A percentile compares a stretch with the other conserved stretches of the same genome.
Evolutionary conservation across 352 stramenopile species (phyloP).

Genomic region (Pythium dissimile): DNA sequence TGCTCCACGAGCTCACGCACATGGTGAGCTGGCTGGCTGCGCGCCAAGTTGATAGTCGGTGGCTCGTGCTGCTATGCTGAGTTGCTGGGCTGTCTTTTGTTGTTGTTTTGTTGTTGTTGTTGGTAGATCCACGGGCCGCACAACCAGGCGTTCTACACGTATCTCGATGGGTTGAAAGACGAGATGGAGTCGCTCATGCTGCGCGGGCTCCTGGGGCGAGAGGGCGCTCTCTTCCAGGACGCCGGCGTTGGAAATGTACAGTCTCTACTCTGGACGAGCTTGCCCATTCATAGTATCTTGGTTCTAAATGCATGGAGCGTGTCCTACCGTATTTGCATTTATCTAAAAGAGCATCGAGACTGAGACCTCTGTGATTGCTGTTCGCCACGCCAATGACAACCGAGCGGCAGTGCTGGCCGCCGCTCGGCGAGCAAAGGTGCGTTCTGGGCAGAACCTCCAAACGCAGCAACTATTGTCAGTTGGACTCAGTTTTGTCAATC

Average conservation of each 20-base stretch:
- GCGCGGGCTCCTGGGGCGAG: constrained; percentile 36
- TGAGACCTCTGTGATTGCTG: constrained; percentile 15
- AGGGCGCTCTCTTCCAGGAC: constrained; percentile 41
- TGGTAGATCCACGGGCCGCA: constrained; percentile 45
- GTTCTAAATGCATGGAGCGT: too few species aligned
- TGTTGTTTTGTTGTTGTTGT: too few species aligned
- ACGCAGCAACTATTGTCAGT: too few species aligned
- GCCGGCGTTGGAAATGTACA: constrained; percentile 39
- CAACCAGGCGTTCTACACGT: constrained; percentile 69
- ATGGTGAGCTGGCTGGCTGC: too few species aligned
- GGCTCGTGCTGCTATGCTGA: neutral
- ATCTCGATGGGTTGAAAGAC: constrained; percentile 51
- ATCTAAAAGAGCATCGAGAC: constrained; percentile 19
- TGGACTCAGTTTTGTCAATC: neutral
- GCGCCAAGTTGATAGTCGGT: too few species aligned
- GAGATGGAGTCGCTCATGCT: constrained; percentile 64
- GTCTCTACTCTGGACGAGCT: neutral
- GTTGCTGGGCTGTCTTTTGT: too few species aligned
- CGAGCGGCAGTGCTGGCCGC: constrained; percentile 35
- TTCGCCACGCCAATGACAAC: constrained; percentile 28
- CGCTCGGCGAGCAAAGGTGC: constrained; percentile 35
- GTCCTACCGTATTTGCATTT: too few species aligned
- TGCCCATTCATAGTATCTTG: too few species aligned
- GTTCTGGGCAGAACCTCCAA: too few species aligned
- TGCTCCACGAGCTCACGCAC: constrained; percentile 72